These are phyloP conservation scores for Ceratobasidium papillatum DNA, from an alignment of 1,284 basidiomycete genomes.

Conservation along the genomic window DNA sequence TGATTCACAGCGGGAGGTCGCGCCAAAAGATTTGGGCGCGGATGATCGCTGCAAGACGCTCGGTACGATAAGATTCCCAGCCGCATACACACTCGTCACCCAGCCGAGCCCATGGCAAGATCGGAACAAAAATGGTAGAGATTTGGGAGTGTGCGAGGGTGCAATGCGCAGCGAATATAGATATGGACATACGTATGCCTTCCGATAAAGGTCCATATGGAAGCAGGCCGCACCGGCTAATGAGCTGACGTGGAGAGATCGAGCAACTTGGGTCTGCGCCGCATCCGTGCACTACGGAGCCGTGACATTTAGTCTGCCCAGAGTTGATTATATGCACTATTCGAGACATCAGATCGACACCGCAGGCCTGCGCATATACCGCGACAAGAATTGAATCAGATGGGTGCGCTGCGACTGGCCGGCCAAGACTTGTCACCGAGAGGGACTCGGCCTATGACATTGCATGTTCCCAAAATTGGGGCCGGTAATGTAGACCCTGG, in stretches of 20 bases:
- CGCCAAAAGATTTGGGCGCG: background rate
- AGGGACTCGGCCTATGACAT: background rate
- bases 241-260: slow-evolving; percentile 4
- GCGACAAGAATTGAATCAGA: background rate
- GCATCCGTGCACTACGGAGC: background rate
- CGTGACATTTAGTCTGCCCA: background rate
- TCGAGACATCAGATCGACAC: background rate
- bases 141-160: background rate
- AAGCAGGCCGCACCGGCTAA: background rate
- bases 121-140: background rate
- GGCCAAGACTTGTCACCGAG: background rate
- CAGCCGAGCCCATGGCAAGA: background rate
- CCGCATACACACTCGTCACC: background rate
- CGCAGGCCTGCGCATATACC: background rate
- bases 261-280: background rate
- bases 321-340: background rate
- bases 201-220: background rate
- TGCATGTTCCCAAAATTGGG: background rate
- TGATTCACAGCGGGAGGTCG: background rate
- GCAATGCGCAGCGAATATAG: background rate
- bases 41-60: background rate
- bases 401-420: background rate
- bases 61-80: background rate
- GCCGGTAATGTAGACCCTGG: no score
- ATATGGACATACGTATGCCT: background rate